Base-by-base conservation (phyloP, 129 eudicot genomes). In the Centaurea solstitialis region DNA sequence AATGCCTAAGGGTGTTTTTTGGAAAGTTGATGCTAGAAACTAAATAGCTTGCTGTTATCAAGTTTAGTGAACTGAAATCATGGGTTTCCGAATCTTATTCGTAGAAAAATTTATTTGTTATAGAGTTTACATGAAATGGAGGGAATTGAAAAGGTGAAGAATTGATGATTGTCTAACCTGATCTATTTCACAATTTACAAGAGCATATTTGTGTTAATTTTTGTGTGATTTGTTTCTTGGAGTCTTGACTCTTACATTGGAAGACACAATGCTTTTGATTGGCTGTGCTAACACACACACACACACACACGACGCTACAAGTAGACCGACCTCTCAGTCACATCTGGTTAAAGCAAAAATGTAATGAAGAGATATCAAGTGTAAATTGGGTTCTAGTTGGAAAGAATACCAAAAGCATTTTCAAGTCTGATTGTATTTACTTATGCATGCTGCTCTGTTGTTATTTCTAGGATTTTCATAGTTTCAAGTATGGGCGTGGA, bases 401-500 rank as follows among this genome's bases (percentile, higher is more conserved):
- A 62, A 76, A 43, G 21, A 61, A 62, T 33, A 65, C 10, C 3
- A 1, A 47, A 17, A 61, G 59, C 35, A 62, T 62, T 20, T 76
- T 13, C 22, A 33, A 53, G 50, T 62, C 23, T 77, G 59, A 33
- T 65, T 66, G 26, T 39, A 41, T 65, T 38, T 79, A 79, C 67
- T 70, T 41, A 57, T 69, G 9, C 70, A 41, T 76, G 70, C 38
- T 87, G 45, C 68, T 67, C 69, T 69, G 28, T 75, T n/a, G 71
- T 15, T 80, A n/a, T 26, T 23, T 77, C 21, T 81, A 84, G 90
- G 79, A 57, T 62, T n/a, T 73, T 73, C 50, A 30, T 17, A 37
- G 37, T 39, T 41, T 30, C 26, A 80, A 77, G 79, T 43, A 90
- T 92, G 94, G 88, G 89, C 33, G 35, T 86, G 21, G 92, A 86